Evolutionary conservation across 2,329 filamentous ascomycete species (phyloP).

Genomic region (Trichoderma sp.): DNA sequence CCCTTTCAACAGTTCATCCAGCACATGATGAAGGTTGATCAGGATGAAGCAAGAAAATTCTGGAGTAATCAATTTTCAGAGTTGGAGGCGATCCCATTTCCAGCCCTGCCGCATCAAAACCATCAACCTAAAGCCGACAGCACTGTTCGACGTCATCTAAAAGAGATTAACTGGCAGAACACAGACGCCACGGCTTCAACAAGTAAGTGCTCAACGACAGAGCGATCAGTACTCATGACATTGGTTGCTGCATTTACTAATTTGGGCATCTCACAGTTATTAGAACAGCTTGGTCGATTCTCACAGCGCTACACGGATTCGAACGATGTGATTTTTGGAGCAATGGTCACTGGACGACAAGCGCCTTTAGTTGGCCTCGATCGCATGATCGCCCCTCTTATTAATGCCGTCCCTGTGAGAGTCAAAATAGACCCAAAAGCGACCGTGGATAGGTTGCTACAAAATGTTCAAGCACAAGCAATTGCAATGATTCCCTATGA

Average conservation of each 20-base stretch:
- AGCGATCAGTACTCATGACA: background rate
- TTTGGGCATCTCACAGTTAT: slow-evolving; percentile 7
- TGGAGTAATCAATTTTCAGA: slow-evolving; percentile 14
- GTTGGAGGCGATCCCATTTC: slow-evolving; percentile 10
- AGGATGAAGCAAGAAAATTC: background rate
- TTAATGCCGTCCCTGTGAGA: slow-evolving; percentile 24
- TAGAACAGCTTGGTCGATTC: slow-evolving; percentile 32
- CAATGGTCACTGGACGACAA: slow-evolving; percentile 26
- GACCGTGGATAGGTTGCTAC: slow-evolving; percentile 19
- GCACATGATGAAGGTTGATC: background rate
- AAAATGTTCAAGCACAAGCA: slow-evolving; percentile 28
- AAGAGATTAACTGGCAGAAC: background rate
- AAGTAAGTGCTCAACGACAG: background rate
- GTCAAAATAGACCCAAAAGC: slow-evolving; percentile 18
- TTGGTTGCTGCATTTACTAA: background rate
- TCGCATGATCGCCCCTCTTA: slow-evolving; percentile 16
- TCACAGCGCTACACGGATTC: slow-evolving; percentile 39
- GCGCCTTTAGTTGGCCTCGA: slow-evolving; percentile 12
- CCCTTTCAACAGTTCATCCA: slow-evolving; percentile 7
- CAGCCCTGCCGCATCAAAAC: background rate
- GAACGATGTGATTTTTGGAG: slow-evolving; percentile 34
- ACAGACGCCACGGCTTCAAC: slow-evolving; percentile 7
- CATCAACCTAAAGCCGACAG: slow-evolving; percentile 15
- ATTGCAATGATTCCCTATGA: slow-evolving; percentile 31
- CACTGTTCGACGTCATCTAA: background rate